Evolutionary conservation across 768 basidiomycete species (phyloP).

Genomic region (Amyloporia xantha): DNA sequence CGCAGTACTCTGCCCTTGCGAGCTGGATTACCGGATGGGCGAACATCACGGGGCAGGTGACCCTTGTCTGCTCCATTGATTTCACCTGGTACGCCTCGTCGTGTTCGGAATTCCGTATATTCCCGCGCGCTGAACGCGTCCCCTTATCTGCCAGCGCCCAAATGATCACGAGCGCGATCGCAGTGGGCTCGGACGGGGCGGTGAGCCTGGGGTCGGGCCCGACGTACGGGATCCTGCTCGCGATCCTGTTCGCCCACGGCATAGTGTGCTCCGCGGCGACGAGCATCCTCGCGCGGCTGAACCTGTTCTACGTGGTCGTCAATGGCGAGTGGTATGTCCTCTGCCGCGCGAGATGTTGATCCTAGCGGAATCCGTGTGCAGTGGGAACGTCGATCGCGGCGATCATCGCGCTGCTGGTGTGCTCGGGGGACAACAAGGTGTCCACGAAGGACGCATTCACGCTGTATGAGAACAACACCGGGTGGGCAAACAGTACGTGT

Average conservation of each 20-base stretch:
- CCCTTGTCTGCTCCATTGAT: constrained; percentile 70
- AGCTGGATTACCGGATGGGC: constrained; percentile 71
- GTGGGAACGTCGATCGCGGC: constrained; percentile 62
- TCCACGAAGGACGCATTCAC: constrained; percentile 66
- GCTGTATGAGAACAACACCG: constrained; percentile 62
- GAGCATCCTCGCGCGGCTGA: constrained; percentile 55
- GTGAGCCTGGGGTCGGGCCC: constrained; percentile 48
- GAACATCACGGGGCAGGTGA: constrained; percentile 64
- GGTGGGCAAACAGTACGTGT: constrained; percentile 53
- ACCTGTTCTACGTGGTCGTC: constrained; percentile 61
- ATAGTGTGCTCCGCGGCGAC: constrained; percentile 69
- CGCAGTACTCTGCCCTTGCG: constrained; percentile 51
- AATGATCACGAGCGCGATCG: constrained; percentile 70
- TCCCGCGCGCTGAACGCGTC: not conserved
- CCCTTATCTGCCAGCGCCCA: constrained; percentile 41
- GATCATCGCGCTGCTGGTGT: constrained; percentile 51
- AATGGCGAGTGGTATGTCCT: constrained; percentile 40
- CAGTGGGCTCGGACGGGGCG: constrained; percentile 50
- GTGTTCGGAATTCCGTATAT: too few species aligned
- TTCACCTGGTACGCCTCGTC: constrained; percentile 49
- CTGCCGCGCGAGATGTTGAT: not conserved
- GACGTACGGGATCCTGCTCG: constrained; percentile 62
- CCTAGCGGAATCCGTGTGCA: constrained; percentile 19
- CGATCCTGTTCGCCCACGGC: constrained; percentile 61
- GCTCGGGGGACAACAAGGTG: constrained; percentile 50